Conservation (phyloP, 352 stramenopile genomes). For the Pythium rhizo-oryzae region DNA sequence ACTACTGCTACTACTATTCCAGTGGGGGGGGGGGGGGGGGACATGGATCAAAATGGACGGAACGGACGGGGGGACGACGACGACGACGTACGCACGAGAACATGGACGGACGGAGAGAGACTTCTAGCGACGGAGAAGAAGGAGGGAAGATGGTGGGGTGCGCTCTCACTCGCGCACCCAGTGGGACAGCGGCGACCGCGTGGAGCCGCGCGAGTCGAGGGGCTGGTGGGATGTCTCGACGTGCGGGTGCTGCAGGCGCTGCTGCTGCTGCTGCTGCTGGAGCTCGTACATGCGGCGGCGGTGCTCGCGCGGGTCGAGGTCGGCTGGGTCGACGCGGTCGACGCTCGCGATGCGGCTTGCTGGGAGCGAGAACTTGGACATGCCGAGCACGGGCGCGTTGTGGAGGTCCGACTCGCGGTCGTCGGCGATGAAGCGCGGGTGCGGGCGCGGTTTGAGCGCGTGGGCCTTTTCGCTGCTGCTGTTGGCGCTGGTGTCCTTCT, state of each 20-base stretch:
- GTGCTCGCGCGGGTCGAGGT: slow-evolving; percentile 15
- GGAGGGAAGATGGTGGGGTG: background rate
- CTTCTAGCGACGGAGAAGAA: slow-evolving; percentile 13
- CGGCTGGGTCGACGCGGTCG: slow-evolving; percentile 28
- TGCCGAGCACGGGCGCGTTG: slow-evolving; percentile 32
- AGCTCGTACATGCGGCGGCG: slow-evolving; percentile 14
- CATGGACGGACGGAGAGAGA: slow-evolving; percentile 17
- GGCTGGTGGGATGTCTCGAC: slow-evolving; percentile 13
- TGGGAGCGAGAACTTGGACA: slow-evolving; percentile 37
- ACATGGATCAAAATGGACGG: background rate
- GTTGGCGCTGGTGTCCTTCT: slow-evolving; percentile 17
- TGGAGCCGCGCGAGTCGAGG: slow-evolving; percentile 28
- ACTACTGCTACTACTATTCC: slow-evolving; percentile 13
- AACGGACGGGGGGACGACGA: background rate
- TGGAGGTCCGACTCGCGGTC: slow-evolving; percentile 37
- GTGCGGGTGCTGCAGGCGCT: background rate
- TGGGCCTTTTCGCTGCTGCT: background rate
- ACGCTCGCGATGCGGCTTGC: slow-evolving; percentile 28
- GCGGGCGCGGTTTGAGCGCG: slow-evolving; percentile 27
- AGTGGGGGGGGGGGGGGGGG: background rate
- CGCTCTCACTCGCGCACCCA: slow-evolving; percentile 32
- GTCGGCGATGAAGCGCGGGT: slow-evolving; percentile 69
- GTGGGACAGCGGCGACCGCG: slow-evolving; percentile 27
- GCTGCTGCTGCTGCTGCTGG: slow-evolving; percentile 4
- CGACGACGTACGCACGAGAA: background rate